Percentiles rank a stretch among this genome's conserved stretches.
phyloP scores from a whole-genome alignment of 1,139 yeast species.

The Wickerhamomyces sp. region DNA sequence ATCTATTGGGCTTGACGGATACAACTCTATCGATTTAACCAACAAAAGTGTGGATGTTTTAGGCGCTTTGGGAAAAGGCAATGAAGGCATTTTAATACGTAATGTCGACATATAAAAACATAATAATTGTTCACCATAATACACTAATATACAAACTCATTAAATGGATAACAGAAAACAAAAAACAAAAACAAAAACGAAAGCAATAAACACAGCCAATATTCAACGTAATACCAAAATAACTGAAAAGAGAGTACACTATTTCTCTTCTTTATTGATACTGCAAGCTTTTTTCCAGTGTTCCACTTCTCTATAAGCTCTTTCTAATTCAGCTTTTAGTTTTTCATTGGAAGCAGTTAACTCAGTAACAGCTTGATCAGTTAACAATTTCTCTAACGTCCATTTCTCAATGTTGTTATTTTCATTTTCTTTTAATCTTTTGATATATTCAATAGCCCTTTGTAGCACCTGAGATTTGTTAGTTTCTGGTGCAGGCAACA shows the following conservation, averaged over 20 bases:
- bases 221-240: background rate
- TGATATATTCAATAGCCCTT: constrained; percentile 85
- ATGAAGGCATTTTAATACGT: constrained; percentile 57
- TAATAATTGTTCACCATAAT: background rate
- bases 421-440: constrained; percentile 83
- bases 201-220: background rate
- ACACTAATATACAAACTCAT: background rate
- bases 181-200: background rate
- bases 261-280: constrained; percentile 1
- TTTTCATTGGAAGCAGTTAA: constrained; percentile 73
- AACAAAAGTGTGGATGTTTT: constrained; percentile 49
- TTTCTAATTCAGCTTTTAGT: constrained; percentile 72
- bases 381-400: constrained; percentile 85
- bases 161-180: background rate
- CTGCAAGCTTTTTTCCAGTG: constrained; percentile 53
- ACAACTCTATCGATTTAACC: constrained; percentile 24
- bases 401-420: constrained; percentile 86
- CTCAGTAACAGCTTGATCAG: constrained; percentile 88
- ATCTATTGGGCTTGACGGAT: constrained; percentile 24
- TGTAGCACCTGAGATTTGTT: constrained; percentile 88
- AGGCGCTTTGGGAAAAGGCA: constrained; percentile 56
- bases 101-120: constrained; percentile 42
- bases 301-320: constrained; percentile 91
- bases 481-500: constrained; percentile 82
- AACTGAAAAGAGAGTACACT: background rate